These are phyloP conservation scores for Trichoderma aggressivum DNA, from an alignment of 2,329 filamentous ascomycete species.

Conservation along the genomic window DNA sequence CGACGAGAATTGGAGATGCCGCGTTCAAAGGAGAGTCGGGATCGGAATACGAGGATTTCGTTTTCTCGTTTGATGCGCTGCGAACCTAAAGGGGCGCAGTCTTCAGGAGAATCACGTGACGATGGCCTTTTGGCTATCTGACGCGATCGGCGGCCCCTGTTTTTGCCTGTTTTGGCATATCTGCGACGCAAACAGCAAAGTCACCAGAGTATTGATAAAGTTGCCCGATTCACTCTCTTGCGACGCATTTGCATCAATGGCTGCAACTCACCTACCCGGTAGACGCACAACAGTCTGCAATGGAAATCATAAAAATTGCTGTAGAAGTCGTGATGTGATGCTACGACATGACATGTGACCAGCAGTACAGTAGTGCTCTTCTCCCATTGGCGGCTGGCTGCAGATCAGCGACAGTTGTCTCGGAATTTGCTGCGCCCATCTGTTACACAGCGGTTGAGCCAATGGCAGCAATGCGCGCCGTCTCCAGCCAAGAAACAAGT, in stretches of 20 bases:
- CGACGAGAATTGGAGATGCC: constrained; percentile 11
- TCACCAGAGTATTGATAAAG: background rate
- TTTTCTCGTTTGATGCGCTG: background rate
- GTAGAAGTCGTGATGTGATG: background rate
- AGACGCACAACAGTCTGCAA: background rate
- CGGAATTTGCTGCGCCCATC: background rate
- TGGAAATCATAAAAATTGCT: background rate
- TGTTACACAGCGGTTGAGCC: background rate
- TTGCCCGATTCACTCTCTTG: background rate
- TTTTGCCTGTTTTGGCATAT: constrained; percentile 6
- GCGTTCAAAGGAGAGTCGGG: background rate
- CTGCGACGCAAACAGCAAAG: background rate
- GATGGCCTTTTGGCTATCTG: background rate
- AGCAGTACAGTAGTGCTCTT: background rate
- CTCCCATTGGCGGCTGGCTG: background rate
- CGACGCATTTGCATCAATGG: background rate
- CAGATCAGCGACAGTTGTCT: background rate
- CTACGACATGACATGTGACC: background rate
- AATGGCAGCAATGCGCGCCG: background rate
- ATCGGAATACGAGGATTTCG: background rate
- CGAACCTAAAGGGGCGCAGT: background rate
- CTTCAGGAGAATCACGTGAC: constrained; percentile 11
- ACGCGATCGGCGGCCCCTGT: background rate
- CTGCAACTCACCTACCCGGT: background rate
- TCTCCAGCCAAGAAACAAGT: background rate